Evolutionary conservation across 2,329 filamentous ascomycete genomes (phyloP), one percentile per base, ranked within the genome.

Genomic region (Aaosphaeria arxii): DNA sequence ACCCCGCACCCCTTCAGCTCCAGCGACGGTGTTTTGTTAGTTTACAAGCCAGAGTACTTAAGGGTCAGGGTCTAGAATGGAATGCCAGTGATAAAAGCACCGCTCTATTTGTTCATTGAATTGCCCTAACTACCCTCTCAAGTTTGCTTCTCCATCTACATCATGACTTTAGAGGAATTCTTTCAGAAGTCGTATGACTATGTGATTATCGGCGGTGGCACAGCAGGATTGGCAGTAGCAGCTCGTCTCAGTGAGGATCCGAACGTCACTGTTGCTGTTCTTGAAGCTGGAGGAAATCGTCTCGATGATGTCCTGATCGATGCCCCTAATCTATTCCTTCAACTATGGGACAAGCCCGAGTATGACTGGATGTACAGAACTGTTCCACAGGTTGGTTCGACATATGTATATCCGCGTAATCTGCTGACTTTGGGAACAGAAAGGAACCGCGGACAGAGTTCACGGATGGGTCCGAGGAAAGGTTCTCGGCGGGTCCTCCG

Each of bases 401-500:
- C 17, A 24, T 3, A 24, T 24, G 5, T 4, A 4, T 7, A 5
- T 39, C 7, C 4, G 4, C 11, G 11, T 24, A 9, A 24, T 36
- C 9, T 36, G 4, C 33, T 58, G n/a, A 61, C 35, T 39, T 6
- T 5, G 31, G n/a, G 43, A 11, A 30, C 39, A 64, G 59, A 52
- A 57, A 49, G 61, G 59, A 4, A 66, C 59, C 4, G 30, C 45
- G 9, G 55, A 51, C 3, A 48, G 49, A 40, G 44, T 52, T 6
- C 60, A 66, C 39, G 56, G 57, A 30, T 64, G 59, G 61, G 53
- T 51, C n/a, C 55, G 61, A 30, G 64, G 63, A 7, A 63, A 62
- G 30, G 55, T 62, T 5, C 57, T 69, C 4, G 64, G 66, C 38
- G 84, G 69, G 30, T 66, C 54, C 5, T 64, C 56, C 28, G 70